Base-by-base conservation (phyloP, 2,329 filamentous ascomycete species). In the Colletotrichum plurivorum region DNA sequence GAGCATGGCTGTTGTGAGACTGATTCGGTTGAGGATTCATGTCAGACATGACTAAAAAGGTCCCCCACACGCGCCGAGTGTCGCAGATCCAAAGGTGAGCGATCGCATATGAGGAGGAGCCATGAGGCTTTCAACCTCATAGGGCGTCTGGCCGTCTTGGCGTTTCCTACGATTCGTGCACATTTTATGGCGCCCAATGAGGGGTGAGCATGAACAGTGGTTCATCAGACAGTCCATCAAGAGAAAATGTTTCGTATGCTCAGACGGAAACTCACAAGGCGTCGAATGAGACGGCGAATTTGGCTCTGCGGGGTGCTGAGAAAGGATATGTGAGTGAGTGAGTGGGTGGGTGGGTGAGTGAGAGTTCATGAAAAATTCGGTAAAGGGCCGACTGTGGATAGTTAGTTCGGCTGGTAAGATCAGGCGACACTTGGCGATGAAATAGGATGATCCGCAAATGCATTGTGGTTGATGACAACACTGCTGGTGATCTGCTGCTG, bases 201-300 rank as follows among this genome's bases (percentile, higher is more conserved):
- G 31, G 8, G 31, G 10, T 36, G 31, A 22, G 63, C 63, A 67
- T 41, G 54, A 65, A 65, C 45, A 16, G 25, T 13, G 46, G 39
- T 53, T 31, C 36, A 57, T 53, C 53, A 56, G 31, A 41, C 45
- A 3, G 25, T 36, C 27, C 2, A 7, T 36, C 9, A 45, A n/a
- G 27, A 39, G 10, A 10, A 20, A 36, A 8, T 15, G 39, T 67
- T 63, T 66, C 39, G 48, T 27, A 22, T 54, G 18, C 41, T 66
- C 18, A 5, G 27, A 43, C 5, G n/a, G n/a, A 56, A 63, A 39
- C 45, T 52, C 20, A 12, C 9, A 31, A n/a, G 25, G 20, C 36
- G n/a, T 20, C 51, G 16, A 22, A 66, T 62, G 41, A 13, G 41
- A 43, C 3, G 12, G 1, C 18, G 27, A 15, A 12, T 13, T 36